Evolutionary conservation across 169 alveolate species (phyloP), one percentile per base, ranked within the genome.

Genomic region (Cryptosporidium ubiquitum): DNA sequence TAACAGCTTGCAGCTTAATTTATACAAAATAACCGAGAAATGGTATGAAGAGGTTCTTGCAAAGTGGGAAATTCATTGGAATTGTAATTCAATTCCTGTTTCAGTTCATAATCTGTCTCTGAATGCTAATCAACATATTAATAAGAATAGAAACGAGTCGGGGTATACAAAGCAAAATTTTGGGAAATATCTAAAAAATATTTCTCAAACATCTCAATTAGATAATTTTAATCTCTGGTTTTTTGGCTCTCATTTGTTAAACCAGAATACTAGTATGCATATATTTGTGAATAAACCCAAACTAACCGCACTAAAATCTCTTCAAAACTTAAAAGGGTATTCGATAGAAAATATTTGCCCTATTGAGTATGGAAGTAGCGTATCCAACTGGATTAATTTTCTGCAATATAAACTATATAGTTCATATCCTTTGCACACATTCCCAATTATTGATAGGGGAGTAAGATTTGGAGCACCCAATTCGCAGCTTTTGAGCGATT

Each of bases 381-480:
- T 73, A 10, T 73, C 71, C 2, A 73, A 73, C 35, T 79, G 89
- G 89, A 29, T 61, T 64, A 44, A 79, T 61, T 60, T 58, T 33
- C 44, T 79, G 42, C 75, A 57, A 16, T 44, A 61, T 60, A 79
- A 58, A 47, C 7, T 79, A 29, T 23, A 64, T 49, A 79, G 49
- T n/a, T 40, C 75, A 4, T 39, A 79, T 66, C 74, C 52, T 37
- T 39, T 79, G 3, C 37, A 79, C 33, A 29, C 89, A 20, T 26
- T 58, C 18, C 79, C 89, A 42, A 64, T 79, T 33, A 60, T 79
- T 61, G 89, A 79, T 29, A 20, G 89, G 20, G 89, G 89, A 29
- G 29, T 79, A 42, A 58, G 89, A 44, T 79, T 79, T 79, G 89
- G 75, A 26, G 75, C 89, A 37, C 89, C 89, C n/a, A 79, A 79